Conservation (phyloP, 768 basidiomycete genomes). For the Leccinum variicolor region DNA sequence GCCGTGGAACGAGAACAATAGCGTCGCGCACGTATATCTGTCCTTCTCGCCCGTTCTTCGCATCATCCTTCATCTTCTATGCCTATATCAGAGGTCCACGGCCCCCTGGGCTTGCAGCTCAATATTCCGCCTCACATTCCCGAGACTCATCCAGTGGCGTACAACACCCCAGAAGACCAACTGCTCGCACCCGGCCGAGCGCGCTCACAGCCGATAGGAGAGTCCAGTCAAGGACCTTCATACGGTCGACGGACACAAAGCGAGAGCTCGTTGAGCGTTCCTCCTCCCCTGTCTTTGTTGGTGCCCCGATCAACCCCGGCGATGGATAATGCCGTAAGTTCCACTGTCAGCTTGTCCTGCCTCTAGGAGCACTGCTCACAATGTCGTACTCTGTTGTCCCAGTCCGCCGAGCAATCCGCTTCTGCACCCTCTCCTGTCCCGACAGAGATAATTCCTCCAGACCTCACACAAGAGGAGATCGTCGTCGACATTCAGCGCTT, state of each 20-base stretch:
- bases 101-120: constrained; percentile 19
- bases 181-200: constrained; percentile 11
- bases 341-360: not conserved
- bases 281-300: constrained; percentile 9
- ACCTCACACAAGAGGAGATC: constrained; percentile 33
- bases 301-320: constrained; percentile 5
- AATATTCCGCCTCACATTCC: constrained; percentile 15
- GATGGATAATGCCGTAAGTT: constrained; percentile 26
- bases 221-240: constrained; percentile 22
- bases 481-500: constrained; percentile 28
- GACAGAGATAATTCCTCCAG: constrained; percentile 32
- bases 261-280: constrained; percentile 13
- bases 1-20: constrained; percentile 18
- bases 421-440: constrained; percentile 31
- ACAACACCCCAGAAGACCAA: constrained; percentile 6
- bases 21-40: not conserved
- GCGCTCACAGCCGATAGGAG: constrained; percentile 22
- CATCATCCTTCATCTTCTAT: constrained; percentile 6
- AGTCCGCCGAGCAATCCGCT: constrained; percentile 12
- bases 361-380: constrained; percentile 8
- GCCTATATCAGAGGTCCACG: constrained; percentile 23
- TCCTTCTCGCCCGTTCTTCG: not conserved
- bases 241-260: constrained; percentile 26
- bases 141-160: constrained; percentile 5
- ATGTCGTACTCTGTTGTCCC: not conserved